A percentile compares a stretch with the other conserved stretches of the same genome.
phyloP scores from a whole-genome alignment of 2,329 filamentous ascomycete genomes.

The Rugonectria rugulosa region DNA sequence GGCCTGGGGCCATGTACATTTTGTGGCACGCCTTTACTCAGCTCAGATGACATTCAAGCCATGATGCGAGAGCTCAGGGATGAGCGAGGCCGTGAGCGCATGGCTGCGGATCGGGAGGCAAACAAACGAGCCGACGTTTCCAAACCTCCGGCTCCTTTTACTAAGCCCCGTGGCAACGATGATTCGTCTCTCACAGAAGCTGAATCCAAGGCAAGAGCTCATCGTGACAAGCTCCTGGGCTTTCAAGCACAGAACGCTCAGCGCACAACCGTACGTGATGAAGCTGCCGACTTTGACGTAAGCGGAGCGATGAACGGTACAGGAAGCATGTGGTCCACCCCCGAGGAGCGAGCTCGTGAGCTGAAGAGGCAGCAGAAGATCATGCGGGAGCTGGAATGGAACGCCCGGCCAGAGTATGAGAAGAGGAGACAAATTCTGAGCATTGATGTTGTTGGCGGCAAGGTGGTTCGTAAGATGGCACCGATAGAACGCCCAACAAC shows the following conservation, averaged over 20 bases:
- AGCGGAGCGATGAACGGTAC: slow-evolving; percentile 52
- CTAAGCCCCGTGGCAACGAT: slow-evolving; percentile 52
- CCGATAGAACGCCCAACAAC: slow-evolving; percentile 65
- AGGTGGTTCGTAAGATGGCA: slow-evolving; percentile 76
- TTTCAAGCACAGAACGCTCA: slow-evolving; percentile 89
- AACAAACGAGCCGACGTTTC: slow-evolving; percentile 73
- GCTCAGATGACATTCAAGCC: slow-evolving; percentile 75
- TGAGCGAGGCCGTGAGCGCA: slow-evolving; percentile 86
- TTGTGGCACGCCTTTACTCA: slow-evolving; percentile 79
- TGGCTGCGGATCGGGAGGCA: slow-evolving; percentile 78
- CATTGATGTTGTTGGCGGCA: slow-evolving; percentile 81
- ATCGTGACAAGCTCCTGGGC: slow-evolving; percentile 79
- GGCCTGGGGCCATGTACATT: slow-evolving; percentile 94
- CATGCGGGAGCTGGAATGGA: slow-evolving; percentile 86
- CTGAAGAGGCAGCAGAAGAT: slow-evolving; percentile 87
- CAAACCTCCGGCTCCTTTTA: slow-evolving; percentile 66
- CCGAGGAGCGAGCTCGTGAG: slow-evolving; percentile 82
- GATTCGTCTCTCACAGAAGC: slow-evolving; percentile 59
- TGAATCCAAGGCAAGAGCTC: slow-evolving; percentile 74
- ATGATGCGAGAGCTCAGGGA: slow-evolving; percentile 86
- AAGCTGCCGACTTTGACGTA: slow-evolving; percentile 73
- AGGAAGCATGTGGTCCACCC: slow-evolving; percentile 79
- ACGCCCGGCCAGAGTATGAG: slow-evolving; percentile 84
- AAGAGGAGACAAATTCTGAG: slow-evolving; percentile 85
- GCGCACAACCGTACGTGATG: slow-evolving; percentile 85